phyloP scores from a whole-genome alignment of 1,139 yeast genomes.

The Yamadazyma oceani region DNA sequence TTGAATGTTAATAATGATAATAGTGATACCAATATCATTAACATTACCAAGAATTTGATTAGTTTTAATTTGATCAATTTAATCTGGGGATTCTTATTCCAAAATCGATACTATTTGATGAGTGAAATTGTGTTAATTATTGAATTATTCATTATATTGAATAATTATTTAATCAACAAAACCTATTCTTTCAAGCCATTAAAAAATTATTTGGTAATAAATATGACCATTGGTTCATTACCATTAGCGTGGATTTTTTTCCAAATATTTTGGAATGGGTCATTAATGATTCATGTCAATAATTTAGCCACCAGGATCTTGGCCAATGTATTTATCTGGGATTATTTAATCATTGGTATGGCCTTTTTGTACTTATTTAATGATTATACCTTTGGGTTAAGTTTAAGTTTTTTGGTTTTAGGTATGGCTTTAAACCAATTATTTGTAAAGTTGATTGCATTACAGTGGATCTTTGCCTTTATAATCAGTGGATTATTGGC shows the following conservation, averaged over 20 bases:
- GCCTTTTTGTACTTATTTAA: slow-evolving; percentile 56
- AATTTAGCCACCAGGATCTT: slow-evolving; percentile 62
- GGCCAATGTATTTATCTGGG: slow-evolving; percentile 78
- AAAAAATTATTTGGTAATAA: slow-evolving; percentile 18
- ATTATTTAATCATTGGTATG: slow-evolving; percentile 65
- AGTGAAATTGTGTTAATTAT: slow-evolving; percentile 55
- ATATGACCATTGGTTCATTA: slow-evolving; percentile 53
- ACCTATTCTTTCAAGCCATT: slow-evolving; percentile 57
- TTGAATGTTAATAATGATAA: slow-evolving; percentile 39
- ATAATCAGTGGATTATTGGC: slow-evolving; percentile 57
- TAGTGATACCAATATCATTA: slow-evolving; percentile 13
- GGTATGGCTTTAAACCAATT: slow-evolving; percentile 73
- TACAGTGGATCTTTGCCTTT: slow-evolving; percentile 85
- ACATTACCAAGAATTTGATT: slow-evolving; percentile 47
- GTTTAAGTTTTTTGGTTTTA: slow-evolving; percentile 55
- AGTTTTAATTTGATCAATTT: slow-evolving; percentile 59
- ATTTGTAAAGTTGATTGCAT: slow-evolving; percentile 64
- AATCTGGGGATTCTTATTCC: slow-evolving; percentile 62
- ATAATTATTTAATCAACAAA: slow-evolving; percentile 58
- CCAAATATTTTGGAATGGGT: slow-evolving; percentile 82
- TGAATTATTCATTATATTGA: slow-evolving; percentile 57
- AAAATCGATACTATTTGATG: slow-evolving; percentile 51
- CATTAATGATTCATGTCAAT: slow-evolving; percentile 60
- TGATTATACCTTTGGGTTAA: slow-evolving; percentile 72
- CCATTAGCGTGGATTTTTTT: slow-evolving; percentile 76